Percentiles rank a stretch among this genome's conserved stretches.
Conservation (phyloP, 208 protist genomes). For the Leishmania tropica region DNA sequence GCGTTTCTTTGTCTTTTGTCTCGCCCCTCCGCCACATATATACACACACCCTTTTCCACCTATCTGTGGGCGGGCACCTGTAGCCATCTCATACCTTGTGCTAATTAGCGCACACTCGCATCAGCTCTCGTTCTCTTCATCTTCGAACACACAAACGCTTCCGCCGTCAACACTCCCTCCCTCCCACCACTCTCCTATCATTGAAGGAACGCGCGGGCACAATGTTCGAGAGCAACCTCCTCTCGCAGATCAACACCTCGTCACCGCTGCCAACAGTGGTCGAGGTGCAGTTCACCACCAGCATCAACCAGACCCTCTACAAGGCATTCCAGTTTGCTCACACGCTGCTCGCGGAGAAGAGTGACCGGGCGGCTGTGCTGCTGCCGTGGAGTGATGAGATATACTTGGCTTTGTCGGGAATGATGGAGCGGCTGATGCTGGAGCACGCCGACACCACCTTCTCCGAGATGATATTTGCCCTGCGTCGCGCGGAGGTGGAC, state of each 20-base stretch:
- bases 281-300: conserved; percentile 64
- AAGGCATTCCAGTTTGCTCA: conserved; percentile 70
- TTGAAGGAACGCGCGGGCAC: background rate
- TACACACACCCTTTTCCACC: background rate
- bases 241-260: conserved; percentile 73
- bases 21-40: background rate
- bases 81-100: background rate
- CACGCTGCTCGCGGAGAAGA: conserved; percentile 61
- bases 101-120: background rate
- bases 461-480: conserved; percentile 77
- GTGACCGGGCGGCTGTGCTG: conserved; percentile 28
- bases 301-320: conserved; percentile 52
- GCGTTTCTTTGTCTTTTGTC: background rate
- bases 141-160: background rate
- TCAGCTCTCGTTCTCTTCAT: background rate
- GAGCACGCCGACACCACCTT: conserved; percentile 70
- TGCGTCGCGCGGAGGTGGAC: conserved; percentile 42
- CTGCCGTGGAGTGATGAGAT: conserved; percentile 76
- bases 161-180: background rate
- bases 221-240: conserved; percentile 82
- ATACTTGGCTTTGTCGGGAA: conserved; percentile 40
- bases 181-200: background rate
- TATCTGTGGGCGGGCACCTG: background rate
- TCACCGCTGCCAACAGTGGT: conserved; percentile 80
- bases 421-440: conserved; percentile 67